Percentiles rank a stretch among this genome's conserved stretches.
Evolutionary conservation across 169 alveolate genomes (phyloP).

Genomic region (Eimeria sp.): DNA sequence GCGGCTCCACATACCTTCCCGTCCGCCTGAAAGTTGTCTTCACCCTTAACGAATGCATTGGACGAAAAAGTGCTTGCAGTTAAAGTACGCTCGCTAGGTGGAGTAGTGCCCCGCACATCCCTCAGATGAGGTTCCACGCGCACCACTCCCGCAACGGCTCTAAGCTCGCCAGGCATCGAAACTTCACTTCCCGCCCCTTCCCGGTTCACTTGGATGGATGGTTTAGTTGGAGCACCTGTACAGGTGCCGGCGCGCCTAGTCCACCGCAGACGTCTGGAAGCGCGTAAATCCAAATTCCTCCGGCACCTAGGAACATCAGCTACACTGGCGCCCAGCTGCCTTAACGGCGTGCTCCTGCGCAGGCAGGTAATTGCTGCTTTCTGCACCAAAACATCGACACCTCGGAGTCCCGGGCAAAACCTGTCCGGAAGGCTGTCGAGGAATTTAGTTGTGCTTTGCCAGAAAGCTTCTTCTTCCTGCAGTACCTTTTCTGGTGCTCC

Average conservation of each 20-base stretch:
- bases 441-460: background rate
- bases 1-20: background rate
- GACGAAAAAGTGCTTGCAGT: background rate
- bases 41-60: background rate
- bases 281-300: background rate
- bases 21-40: background rate
- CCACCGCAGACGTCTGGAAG: conserved; percentile 17
- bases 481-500: background rate
- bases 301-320: background rate
- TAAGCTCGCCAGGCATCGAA: background rate
- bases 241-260: background rate
- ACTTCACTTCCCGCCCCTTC: background rate
- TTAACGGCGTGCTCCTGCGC: conserved; percentile 27
- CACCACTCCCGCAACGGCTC: background rate
- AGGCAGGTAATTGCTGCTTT: conserved; percentile 31
- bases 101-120: background rate
- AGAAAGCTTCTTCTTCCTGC: background rate
- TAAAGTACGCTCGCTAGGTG: background rate
- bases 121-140: background rate
- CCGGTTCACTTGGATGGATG: background rate
- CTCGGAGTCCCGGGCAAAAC: conserved; percentile 62
- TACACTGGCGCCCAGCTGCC: background rate
- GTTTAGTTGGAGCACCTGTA: background rate
- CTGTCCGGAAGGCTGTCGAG: conserved; percentile 12
- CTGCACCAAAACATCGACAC: conserved; percentile 23